Conservation (phyloP, 305 asterid genomes). For the Lippia alba region DNA sequence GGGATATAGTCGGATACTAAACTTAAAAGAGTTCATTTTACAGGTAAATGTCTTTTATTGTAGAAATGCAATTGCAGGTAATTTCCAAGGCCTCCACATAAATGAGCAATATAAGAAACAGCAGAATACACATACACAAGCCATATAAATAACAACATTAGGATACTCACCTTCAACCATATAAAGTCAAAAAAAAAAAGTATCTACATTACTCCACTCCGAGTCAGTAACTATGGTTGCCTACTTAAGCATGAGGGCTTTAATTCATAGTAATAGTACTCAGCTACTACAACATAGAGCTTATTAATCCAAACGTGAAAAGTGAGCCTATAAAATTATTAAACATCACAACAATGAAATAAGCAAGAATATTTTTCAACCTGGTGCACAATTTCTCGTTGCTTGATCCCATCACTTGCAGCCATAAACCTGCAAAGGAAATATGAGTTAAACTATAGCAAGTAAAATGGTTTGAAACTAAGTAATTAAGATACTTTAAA, state of each 20-base stretch:
- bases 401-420: slow-evolving; percentile 83
- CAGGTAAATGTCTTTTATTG: neutral
- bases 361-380: slow-evolving; percentile 43
- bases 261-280: neutral
- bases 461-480: slow-evolving; percentile 29
- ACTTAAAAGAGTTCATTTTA: slow-evolving; percentile 2
- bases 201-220: slow-evolving; percentile 5
- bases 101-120: slow-evolving; percentile 6
- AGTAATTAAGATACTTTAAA: slow-evolving; percentile 8
- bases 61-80: neutral
- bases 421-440: slow-evolving; percentile 75
- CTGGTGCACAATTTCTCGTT: slow-evolving; percentile 69
- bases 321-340: neutral
- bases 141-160: neutral
- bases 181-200: slow-evolving; percentile 18
- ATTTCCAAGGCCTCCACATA: slow-evolving; percentile 7
- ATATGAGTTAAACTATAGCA: slow-evolving; percentile 29
- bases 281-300: slow-evolving; percentile 21
- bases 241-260: slow-evolving; percentile 7
- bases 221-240: slow-evolving; percentile 26
- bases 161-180: slow-evolving; percentile 21
- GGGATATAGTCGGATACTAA: neutral
- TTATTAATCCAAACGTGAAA: neutral
- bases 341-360: slow-evolving; percentile 22
- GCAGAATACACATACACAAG: neutral